phyloP scores from a whole-genome alignment of 1,139 yeast genomes.

The Kurtzmaniella quercitrusa region DNA sequence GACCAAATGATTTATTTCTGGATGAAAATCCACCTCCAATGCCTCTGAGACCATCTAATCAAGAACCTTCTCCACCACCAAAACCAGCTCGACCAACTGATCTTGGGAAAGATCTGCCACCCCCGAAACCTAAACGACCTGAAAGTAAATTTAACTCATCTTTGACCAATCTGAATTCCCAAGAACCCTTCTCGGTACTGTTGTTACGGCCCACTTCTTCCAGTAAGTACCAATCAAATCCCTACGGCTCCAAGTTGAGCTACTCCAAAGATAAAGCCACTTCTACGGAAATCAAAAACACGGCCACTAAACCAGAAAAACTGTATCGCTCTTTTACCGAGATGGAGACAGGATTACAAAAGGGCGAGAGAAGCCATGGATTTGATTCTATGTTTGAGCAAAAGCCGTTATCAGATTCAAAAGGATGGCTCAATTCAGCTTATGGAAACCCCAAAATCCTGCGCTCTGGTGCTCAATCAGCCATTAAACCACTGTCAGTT shows the following conservation, averaged over 20 bases:
- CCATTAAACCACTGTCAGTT: slow-evolving; percentile 8
- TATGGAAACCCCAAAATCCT: slow-evolving; percentile 11
- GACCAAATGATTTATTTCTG: not conserved
- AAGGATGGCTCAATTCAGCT: slow-evolving; percentile 18
- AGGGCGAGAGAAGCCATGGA: slow-evolving; percentile 3
- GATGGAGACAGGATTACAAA: slow-evolving; percentile 17
- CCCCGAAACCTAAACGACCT: slow-evolving; percentile 10
- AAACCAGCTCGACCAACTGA: slow-evolving; percentile 6
- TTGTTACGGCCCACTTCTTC: slow-evolving; percentile 8
- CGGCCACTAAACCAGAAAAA: slow-evolving; percentile 7
- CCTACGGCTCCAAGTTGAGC: not conserved
- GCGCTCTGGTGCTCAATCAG: slow-evolving; percentile 9
- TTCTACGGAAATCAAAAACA: not conserved
- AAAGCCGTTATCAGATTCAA: not conserved
- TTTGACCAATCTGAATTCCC: slow-evolving; percentile 5
- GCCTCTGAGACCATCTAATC: slow-evolving; percentile 7
- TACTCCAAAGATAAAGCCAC: not conserved
- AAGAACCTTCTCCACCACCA: slow-evolving; percentile 5
- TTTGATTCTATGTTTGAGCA: not conserved
- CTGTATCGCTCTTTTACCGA: slow-evolving; percentile 19
- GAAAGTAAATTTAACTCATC: slow-evolving; percentile 7
- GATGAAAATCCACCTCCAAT: slow-evolving; percentile 8
- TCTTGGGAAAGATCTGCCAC: slow-evolving; percentile 7
- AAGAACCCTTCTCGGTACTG: not conserved
- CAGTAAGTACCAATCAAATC: slow-evolving; percentile 11